Evolutionary conservation across 106 monocot genomes (phyloP), one percentile per base, ranked within the genome.

Genomic region (Allium fistulosum): DNA sequence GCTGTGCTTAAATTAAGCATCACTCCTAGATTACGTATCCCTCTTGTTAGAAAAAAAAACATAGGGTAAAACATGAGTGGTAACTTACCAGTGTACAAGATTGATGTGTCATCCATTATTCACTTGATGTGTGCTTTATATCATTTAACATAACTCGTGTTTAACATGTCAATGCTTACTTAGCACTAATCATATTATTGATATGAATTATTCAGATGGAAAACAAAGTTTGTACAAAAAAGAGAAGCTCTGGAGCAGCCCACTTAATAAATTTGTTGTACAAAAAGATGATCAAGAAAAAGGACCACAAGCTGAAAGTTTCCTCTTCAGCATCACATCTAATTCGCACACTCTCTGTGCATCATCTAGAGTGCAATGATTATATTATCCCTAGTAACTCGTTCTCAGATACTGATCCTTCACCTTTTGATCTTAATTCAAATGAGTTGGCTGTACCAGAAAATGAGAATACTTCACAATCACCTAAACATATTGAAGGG

Each of bases 351-450:
- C 53, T 76, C 47, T 89, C 93, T 53, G 86, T 89, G 46, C 93
- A 93, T 69, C 86, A 89, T 63, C 58, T 80, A 72, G 89, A 89
- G 53, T 81, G 77, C 46, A 69, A 86, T 53, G 85, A 88, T 56
- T 80, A 74, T 69, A 80, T 76, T 62, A 51, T 72, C 71, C 53
- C 69, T 50, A 71, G 62, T 48, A 69, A 73, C 22, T 45, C 53
- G 14, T 61, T 48, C 59, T 52, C 71, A 2, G 51, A 68, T 11
- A 69, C 49, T 45, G 77, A 72, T 47, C 14, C 48, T 18, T 59
- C 75, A 69, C 64, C 59, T 51, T 22, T 50, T 58, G 63, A 66
- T 37, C 48, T 61, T 18, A 53, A 13, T 65, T 59, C 70, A 51
- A 48, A 53, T 26, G 71, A 71, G 18, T 62, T 6, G 26, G 51